Base-by-base conservation (phyloP, 305 asterid species). In the Rubia tinctorum region DNA sequence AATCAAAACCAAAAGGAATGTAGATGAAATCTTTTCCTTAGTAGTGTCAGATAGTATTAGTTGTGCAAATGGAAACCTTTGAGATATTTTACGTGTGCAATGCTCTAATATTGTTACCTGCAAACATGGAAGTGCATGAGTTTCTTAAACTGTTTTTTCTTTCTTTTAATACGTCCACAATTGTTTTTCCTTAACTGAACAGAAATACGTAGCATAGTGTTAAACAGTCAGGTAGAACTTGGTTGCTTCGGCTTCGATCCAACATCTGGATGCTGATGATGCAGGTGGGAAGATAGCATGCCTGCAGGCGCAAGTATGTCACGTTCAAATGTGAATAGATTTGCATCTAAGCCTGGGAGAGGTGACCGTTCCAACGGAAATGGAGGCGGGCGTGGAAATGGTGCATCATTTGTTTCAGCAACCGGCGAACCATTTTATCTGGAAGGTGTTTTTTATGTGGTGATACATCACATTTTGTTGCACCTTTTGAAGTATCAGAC, bases 371-470 rank as follows among this genome's bases (percentile, higher is more conserved):
- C n/a, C 79, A 42, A 77, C n/a, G 37, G 82, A 40, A 67, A 22
- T 67, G 80, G 78, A 66, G 82, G 88, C 67, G 74, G 77, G 51
- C 82, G 81, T 72, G 77, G 79, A 23, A 82, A 68, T 71, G 86
- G 78, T 56, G 84, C 39, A 23, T 70, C 92, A 51, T 95, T 95
- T 71, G 79, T 95, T 69, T 89, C 98, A 40, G 98, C 95, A 60
- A 92, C 96, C 27, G 99, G 98, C 56, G 99, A 90, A 77, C 96
- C 98, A 27, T 75, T n/a, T n/a, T 90, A 71, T 85, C 96, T 9
- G 91, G 92, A 30, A 83, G 96, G 79, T 95, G 99, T 79, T 95
- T 92, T 69, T 64, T 86, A 55, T 92, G 98, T 80, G 99, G 98
- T 18, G 98, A 95, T 85, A 96, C 98, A 47, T 84, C 92, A 1